Evolutionary conservation across 2,329 filamentous ascomycete species (phyloP), one percentile per base, ranked within the genome.

Genomic region (Paradendryphiella salina): DNA sequence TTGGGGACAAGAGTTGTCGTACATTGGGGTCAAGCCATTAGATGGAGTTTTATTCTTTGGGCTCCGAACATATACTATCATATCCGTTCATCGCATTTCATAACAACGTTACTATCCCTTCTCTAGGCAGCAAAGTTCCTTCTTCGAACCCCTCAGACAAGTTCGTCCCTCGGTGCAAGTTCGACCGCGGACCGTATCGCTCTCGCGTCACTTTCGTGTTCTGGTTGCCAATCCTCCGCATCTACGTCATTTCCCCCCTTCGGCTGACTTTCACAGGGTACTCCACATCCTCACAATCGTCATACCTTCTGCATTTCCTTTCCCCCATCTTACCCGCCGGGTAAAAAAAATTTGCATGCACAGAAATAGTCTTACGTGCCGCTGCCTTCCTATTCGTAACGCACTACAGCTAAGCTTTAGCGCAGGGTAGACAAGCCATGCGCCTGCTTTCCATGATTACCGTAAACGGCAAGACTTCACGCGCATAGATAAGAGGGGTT

Each of bases 361-460:
- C 14, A 15, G 3, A 15, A 1, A 3, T 1, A 4, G n/a, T 11
- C 32, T 10, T 26, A 6, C 2, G 9, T 26, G 23, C 39, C 39
- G 39, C 28, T 13, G 17, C 7, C 28, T 20, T 41, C 39, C 39
- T 23, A 41, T 41, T 41, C 39, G 39, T 13, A 20, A 20, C 8
- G 23, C 3, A 10, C 5, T 5, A 9, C 17, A 41, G 28, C 21
- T n/a, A 41, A 41, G 39, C 39, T 41, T 41, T 41, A 9, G 3
- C 7, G 26, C 39, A 32, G 13, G 28, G n/a, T 6, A 8, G 28
- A 32, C 41, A 59, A 57, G 54, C 44, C 47, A 33, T 45, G 35
- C 39, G 28, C 54, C 54, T 54, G 45, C 5, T 48, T 41, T 48
- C 36, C 14, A 49, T 31, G 38, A 29, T 11, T 32, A 26, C 23